Percentiles rank a stretch among this genome's conserved stretches.
These are phyloP conservation scores for Blastocystis sp. DNA, from an alignment of 352 stramenopile genomes.

Conservation along the genomic window DNA sequence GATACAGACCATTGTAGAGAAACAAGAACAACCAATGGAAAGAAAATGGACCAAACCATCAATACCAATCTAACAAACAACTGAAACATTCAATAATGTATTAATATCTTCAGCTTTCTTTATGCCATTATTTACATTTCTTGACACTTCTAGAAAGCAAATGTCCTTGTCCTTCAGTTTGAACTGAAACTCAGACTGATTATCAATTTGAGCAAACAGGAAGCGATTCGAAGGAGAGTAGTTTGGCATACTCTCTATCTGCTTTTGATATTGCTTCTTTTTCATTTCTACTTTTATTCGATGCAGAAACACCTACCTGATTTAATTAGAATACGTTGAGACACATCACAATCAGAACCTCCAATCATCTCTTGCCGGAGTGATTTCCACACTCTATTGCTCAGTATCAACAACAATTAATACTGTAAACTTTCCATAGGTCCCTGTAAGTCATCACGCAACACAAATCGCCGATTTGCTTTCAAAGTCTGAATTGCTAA, in stretches of 20 bases:
- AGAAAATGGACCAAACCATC: too few relatives aligned
- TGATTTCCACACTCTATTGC: conserved; percentile 34
- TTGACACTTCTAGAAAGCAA: not conserved
- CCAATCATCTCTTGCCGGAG: conserved; percentile 35
- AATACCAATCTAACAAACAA: too few relatives aligned
- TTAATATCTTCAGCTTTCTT: too few relatives aligned
- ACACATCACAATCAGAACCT: not conserved
- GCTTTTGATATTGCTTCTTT: conserved; percentile 6
- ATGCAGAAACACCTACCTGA: not conserved
- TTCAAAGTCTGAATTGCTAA: not conserved
- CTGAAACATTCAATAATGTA: too few relatives aligned
- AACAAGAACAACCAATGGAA: too few relatives aligned
- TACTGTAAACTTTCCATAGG: conserved; percentile 28
- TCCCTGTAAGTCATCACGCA: not conserved
- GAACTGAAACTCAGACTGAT: not conserved
- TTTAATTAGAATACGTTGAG: not conserved
- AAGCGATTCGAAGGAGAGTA: not conserved
- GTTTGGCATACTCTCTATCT: not conserved
- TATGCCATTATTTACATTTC: not conserved
- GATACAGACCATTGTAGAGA: too few relatives aligned
- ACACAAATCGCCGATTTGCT: conserved; percentile 2
- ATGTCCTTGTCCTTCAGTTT: not conserved
- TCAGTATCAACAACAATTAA: not conserved
- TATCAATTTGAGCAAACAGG: not conserved
- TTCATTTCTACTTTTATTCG: not conserved